Evolutionary conservation across 2,329 filamentous ascomycete species (phyloP).

Genomic region (Colletotrichum musae): DNA sequence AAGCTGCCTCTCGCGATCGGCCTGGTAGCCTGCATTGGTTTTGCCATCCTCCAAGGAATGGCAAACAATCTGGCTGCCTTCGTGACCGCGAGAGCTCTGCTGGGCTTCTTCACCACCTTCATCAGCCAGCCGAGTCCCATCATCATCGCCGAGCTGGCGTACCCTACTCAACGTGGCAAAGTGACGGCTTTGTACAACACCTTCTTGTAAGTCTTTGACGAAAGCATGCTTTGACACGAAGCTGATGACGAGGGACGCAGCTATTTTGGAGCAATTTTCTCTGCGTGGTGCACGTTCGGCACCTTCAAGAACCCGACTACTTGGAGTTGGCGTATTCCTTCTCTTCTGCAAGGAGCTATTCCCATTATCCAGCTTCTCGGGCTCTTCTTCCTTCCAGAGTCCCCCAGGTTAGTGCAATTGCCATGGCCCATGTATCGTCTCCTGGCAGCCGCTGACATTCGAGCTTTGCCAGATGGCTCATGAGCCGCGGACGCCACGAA

Average conservation of each 20-base stretch:
- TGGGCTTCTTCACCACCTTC: conserved; percentile 51
- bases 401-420: conserved; percentile 54
- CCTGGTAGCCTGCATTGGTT: conserved; percentile 49
- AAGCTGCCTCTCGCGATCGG: conserved; percentile 51
- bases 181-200: conserved; percentile 62
- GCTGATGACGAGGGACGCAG: conserved; percentile 46
- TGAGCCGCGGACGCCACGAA: conserved; percentile 67
- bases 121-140: conserved; percentile 50
- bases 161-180: conserved; percentile 51
- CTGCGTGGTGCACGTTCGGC: conserved; percentile 48
- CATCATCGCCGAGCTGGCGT: conserved; percentile 53
- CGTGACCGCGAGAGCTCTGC: conserved; percentile 50
- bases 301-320: conserved; percentile 51
- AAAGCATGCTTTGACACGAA: not conserved
- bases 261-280: conserved; percentile 50
- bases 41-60: conserved; percentile 48
- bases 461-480: conserved; percentile 65
- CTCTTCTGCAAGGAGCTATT: conserved; percentile 57
- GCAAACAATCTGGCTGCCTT: conserved; percentile 47
- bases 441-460: not conserved
- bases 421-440: not conserved
- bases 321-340: conserved; percentile 48
- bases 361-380: conserved; percentile 41
- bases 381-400: conserved; percentile 65
- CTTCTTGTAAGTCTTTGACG: conserved; percentile 35